phyloP scores from a whole-genome alignment of 2,329 filamentous ascomycete genomes.

The Penicillium sp. region DNA sequence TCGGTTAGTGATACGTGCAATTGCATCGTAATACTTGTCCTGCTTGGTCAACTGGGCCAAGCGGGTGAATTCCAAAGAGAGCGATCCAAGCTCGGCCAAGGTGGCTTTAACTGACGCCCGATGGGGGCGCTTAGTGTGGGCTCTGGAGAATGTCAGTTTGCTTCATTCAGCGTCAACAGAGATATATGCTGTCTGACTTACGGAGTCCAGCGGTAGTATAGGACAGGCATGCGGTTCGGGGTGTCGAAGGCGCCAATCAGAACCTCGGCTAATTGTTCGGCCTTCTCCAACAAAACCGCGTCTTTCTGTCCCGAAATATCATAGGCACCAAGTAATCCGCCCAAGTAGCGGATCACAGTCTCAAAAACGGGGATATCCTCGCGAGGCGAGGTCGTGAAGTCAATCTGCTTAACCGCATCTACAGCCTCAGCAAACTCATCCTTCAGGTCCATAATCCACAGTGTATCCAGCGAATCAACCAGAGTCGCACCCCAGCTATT shows the following conservation, averaged over 20 bases:
- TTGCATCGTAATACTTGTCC: slow-evolving; percentile 83
- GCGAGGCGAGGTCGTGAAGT: slow-evolving; percentile 74
- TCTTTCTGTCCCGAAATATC: slow-evolving; percentile 77
- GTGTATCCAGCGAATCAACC: slow-evolving; percentile 78
- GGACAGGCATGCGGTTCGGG: slow-evolving; percentile 86
- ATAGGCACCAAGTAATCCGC: slow-evolving; percentile 81
- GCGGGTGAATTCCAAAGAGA: slow-evolving; percentile 86
- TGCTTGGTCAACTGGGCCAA: slow-evolving; percentile 82
- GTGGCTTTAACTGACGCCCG: slow-evolving; percentile 60
- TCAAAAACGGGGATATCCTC: slow-evolving; percentile 85
- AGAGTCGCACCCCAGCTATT: slow-evolving; percentile 89
- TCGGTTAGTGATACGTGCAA: slow-evolving; percentile 81
- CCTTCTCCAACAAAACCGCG: slow-evolving; percentile 71
- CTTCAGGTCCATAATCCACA: slow-evolving; percentile 82
- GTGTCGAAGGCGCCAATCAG: slow-evolving; percentile 86
- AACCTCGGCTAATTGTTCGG: slow-evolving; percentile 76
- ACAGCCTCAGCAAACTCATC: slow-evolving; percentile 80
- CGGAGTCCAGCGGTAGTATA: slow-evolving; percentile 78
- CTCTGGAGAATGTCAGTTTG: slow-evolving; percentile 26
- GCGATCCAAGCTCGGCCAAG: slow-evolving; percentile 71
- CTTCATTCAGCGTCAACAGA: not conserved
- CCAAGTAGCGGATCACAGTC: slow-evolving; percentile 87
- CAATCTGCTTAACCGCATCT: slow-evolving; percentile 68
- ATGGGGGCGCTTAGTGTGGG: slow-evolving; percentile 64
- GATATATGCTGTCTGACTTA: slow-evolving; percentile 35